Evolutionary conservation across 208 protist species (phyloP).

Genomic region (Dictyostelium gargantuum): DNA sequence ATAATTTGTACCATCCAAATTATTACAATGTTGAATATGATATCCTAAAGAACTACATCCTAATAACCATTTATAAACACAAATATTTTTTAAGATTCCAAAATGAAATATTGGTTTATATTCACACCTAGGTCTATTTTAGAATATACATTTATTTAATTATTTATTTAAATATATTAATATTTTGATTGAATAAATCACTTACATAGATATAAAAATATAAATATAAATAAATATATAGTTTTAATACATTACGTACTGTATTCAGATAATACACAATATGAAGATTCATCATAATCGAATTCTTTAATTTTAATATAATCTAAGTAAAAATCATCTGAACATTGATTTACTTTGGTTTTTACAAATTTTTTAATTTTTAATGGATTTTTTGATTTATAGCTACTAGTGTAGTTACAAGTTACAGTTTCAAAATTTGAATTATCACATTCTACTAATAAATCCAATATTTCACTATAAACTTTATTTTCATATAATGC

Average conservation of each 20-base stretch:
- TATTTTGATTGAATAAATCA: not conserved
- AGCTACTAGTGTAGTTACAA: not conserved
- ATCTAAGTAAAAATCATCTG: not conserved
- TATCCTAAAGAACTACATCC: not conserved
- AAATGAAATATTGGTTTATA: not conserved
- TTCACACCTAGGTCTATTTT: not conserved
- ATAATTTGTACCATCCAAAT: not conserved
- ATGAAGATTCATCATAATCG: not conserved
- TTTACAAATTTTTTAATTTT: not conserved
- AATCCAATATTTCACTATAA: not conserved
- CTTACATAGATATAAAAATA: not conserved
- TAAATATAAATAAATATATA: no score
- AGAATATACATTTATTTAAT: not conserved
- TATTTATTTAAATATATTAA: no score
- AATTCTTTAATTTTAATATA: not conserved
- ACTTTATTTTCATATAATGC: not conserved
- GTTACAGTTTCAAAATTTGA: not conserved
- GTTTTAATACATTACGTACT: not conserved
- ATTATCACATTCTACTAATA: not conserved
- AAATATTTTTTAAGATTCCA: not conserved
- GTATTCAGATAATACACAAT: not conserved
- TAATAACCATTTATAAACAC: not conserved
- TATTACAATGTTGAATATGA: not conserved
- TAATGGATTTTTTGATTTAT: not conserved
- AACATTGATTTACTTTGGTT: not conserved